Evolutionary conservation across 2,329 filamentous ascomycete genomes (phyloP), one percentile per base, ranked within the genome.

Genomic region (Diaporthe aspalathi): DNA sequence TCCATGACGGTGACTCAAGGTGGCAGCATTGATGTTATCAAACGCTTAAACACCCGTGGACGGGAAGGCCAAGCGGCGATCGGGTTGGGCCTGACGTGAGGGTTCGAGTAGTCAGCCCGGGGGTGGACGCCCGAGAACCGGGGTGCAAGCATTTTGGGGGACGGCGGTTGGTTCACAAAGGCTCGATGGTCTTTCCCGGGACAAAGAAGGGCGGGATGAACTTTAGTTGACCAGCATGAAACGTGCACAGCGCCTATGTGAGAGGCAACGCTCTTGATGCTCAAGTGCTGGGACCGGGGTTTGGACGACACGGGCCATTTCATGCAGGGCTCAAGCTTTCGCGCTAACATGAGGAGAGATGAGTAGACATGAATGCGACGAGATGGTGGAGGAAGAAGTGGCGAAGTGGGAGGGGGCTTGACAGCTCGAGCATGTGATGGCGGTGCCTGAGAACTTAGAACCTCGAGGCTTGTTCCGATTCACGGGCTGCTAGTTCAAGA

Each of bases 141-240:
- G 57, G 57, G 27, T 47, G 57, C 57, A n/a, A n/a, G n/a, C n/a
- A n/a, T n/a, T n/a, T n/a, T n/a, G n/a, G n/a, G n/a, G n/a, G n/a
- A n/a, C n/a, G n/a, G n/a, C n/a, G n/a, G n/a, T n/a, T n/a, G n/a
- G n/a, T n/a, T n/a, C n/a, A n/a, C n/a, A n/a, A 35, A 9, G 40
- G 27, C 43, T 63, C 57, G 57, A 63, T 63, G 57, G 57, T 63
- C 5, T 63, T 40, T 63, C 57, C 57, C 57, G 57, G 43, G 57
- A 63, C 24, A 24, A 32, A 22, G 60, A 49, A 47, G 27, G 45
- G 60, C 60, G 60, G 60, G 60, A 63, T 63, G 60, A 63, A 63
- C 60, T 43, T 63, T 63, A 63, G 60, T 49, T 63, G 60, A 50
- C 43, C n/a, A 63, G 43, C 60, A 63, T 63, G 60, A 63, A 63